These are phyloP conservation scores for Candolleomyces efflorescens DNA, from an alignment of 768 basidiomycete species.

Conservation along the genomic window DNA sequence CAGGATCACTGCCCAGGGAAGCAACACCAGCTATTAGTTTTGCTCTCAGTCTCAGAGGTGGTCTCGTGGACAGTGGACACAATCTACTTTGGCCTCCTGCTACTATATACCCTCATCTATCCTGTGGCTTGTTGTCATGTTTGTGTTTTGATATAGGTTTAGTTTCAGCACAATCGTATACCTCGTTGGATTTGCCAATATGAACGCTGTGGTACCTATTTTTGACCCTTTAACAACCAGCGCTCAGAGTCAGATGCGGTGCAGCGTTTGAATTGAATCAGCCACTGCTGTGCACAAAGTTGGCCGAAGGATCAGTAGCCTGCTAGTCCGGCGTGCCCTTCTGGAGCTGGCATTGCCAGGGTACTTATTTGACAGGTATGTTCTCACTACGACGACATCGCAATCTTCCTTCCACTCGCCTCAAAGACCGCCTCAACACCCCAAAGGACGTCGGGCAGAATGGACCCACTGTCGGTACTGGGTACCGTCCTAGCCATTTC, in stretches of 20 bases:
- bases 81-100: neutral
- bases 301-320: too few relatives aligned
- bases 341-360: too few relatives aligned
- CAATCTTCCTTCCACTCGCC: neutral
- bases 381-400: too few relatives aligned
- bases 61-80: neutral
- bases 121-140: neutral
- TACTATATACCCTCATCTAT: neutral
- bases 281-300: too few relatives aligned
- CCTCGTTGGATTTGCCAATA: too few relatives aligned
- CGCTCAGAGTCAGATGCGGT: too few relatives aligned
- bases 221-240: too few relatives aligned
- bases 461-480: neutral
- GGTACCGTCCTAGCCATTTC: neutral
- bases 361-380: too few relatives aligned
- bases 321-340: too few relatives aligned
- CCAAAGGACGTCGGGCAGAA: neutral
- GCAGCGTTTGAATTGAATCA: too few relatives aligned
- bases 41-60: neutral
- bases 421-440: neutral
- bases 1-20: conserved; percentile 9
- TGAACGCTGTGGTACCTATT: too few relatives aligned
- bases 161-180: neutral
- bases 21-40: conserved; percentile 7
- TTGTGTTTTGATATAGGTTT: neutral